These are phyloP conservation scores for Chara braunii DNA, from an alignment of 139 green algal species.

Conservation along the genomic window DNA sequence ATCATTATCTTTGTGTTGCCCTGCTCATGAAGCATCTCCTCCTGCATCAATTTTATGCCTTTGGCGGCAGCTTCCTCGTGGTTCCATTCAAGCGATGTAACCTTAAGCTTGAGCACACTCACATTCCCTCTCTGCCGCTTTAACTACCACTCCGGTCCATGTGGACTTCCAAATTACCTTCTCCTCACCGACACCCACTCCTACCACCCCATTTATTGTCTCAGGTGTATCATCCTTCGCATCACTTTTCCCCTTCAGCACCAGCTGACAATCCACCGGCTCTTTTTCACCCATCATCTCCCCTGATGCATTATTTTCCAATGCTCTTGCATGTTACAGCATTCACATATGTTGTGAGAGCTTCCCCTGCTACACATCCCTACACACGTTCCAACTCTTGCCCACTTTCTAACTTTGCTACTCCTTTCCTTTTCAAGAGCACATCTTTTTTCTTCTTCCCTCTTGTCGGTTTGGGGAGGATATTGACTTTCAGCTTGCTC, in stretches of 20 bases:
- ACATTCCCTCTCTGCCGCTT: slow-evolving; percentile 48
- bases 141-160: slow-evolving; percentile 40
- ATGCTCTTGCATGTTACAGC: background rate
- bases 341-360: background rate
- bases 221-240: background rate
- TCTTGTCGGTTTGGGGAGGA: background rate
- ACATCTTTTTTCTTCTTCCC: too few species aligned
- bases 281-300: background rate
- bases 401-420: background rate
- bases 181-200: slow-evolving; percentile 39
- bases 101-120: slow-evolving; percentile 7
- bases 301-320: background rate
- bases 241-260: background rate
- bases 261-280: slow-evolving; percentile 2
- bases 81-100: background rate
- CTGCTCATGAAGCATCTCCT: slow-evolving; percentile 77
- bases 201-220: background rate
- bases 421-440: background rate
- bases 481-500: background rate
- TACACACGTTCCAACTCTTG: background rate
- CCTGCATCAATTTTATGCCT: slow-evolving; percentile 53
- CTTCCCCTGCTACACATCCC: too few species aligned
- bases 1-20: slow-evolving; percentile 74
- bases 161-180: too few species aligned
- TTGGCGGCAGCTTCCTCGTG: slow-evolving; percentile 22